These are phyloP conservation scores for Agrocybe chaxingu DNA, from an alignment of 768 basidiomycete genomes.

Conservation along the genomic window DNA sequence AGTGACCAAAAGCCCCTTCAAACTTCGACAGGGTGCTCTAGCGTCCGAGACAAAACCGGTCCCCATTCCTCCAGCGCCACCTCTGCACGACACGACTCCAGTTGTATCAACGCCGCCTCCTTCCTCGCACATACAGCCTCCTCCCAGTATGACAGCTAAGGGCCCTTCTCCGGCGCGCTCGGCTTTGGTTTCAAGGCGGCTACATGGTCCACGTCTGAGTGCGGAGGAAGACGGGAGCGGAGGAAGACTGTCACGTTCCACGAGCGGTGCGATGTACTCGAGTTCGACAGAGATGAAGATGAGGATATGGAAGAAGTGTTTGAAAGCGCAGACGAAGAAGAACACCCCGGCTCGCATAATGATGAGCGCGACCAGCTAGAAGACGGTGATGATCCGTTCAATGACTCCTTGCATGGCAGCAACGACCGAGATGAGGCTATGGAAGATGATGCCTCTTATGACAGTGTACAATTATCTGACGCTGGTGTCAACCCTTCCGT, in stretches of 20 bases:
- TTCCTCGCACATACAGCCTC: slow-evolving; percentile 15
- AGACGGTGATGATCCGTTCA: slow-evolving; percentile 42
- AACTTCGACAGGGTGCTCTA: slow-evolving; percentile 22
- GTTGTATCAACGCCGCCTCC: slow-evolving; percentile 18
- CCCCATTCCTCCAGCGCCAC: slow-evolving; percentile 19
- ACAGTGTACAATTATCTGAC: slow-evolving; percentile 42
- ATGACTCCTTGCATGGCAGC: slow-evolving; percentile 17
- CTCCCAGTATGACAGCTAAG: slow-evolving; percentile 15
- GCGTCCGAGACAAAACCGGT: slow-evolving; percentile 21
- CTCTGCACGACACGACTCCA: slow-evolving; percentile 16
- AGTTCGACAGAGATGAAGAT: slow-evolving; percentile 61
- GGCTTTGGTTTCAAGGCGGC: slow-evolving; percentile 65
- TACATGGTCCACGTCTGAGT: slow-evolving; percentile 72
- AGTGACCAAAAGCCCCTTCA: slow-evolving; percentile 83
- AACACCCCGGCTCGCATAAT: slow-evolving; percentile 19
- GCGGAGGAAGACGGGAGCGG: slow-evolving; percentile 47
- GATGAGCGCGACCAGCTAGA: slow-evolving; percentile 6
- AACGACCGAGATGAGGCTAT: slow-evolving; percentile 14
- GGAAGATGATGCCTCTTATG: slow-evolving; percentile 39
- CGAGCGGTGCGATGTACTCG: slow-evolving; percentile 77
- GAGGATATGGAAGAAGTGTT: slow-evolving; percentile 23
- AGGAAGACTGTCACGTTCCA: slow-evolving; percentile 80
- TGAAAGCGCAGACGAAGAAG: slow-evolving; percentile 22
- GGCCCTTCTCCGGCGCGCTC: slow-evolving; percentile 58
- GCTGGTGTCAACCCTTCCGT: slow-evolving; percentile 28